Evolutionary conservation across 768 basidiomycete species (phyloP).

Genomic region (Udeniomyces megalosporus): DNA sequence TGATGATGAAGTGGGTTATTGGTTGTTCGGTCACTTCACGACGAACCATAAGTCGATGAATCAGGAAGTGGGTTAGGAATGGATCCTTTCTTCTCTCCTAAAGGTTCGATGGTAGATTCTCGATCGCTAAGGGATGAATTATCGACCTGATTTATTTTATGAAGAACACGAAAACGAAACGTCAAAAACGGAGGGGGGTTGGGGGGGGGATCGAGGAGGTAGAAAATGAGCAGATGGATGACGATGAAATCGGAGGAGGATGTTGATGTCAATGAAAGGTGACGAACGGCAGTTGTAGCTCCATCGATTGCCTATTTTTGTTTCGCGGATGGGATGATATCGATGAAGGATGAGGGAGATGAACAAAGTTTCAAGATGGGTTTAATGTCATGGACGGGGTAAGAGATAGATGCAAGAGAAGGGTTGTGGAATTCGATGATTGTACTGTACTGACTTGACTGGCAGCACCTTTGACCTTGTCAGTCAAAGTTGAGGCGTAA

Average conservation of each 20-base stretch:
- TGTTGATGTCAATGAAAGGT: no score
- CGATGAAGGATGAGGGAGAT: not conserved
- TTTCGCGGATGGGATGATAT: not conserved
- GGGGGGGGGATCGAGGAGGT: not conserved
- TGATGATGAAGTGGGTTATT: no score
- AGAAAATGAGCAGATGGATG: not conserved
- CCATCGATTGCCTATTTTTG: not conserved
- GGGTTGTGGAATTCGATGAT: no score
- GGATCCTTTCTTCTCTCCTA: no score
- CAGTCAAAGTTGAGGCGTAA: no score
- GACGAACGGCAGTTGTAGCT: not conserved
- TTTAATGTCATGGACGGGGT: not conserved
- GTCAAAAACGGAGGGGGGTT: not conserved
- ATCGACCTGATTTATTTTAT: no score
- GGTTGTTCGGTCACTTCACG: no score
- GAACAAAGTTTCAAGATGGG: not conserved
- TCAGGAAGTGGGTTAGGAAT: no score
- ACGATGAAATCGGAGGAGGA: not conserved
- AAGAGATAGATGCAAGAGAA: not conserved
- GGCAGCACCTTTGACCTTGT: not conserved
- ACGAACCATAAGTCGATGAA: no score
- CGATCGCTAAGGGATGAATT: no score
- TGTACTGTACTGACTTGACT: not conserved
- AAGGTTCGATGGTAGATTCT: no score
- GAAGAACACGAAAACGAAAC: no score